A percentile compares a stretch with the other conserved stretches of the same genome.
Conservation (phyloP, 148 eudicot genomes). For the Rhododendron simsii region DNA sequence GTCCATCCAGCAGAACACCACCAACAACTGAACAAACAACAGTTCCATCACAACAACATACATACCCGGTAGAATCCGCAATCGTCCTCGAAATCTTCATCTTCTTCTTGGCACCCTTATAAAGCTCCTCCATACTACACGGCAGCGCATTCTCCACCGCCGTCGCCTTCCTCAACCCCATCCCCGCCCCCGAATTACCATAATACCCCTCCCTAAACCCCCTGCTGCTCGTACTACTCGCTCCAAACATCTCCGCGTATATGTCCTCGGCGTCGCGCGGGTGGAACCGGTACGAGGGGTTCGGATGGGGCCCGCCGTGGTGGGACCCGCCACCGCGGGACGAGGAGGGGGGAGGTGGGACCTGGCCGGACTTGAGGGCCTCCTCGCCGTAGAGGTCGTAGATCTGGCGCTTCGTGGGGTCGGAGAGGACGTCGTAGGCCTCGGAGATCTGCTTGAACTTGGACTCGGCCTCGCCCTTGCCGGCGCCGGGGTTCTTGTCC, state of each 20-base stretch:
- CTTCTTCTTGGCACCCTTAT: constrained; percentile 75
- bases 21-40: background rate
- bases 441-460: constrained; percentile 92
- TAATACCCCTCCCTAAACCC: constrained; percentile 30
- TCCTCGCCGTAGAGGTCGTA: constrained; percentile 91
- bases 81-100: constrained; percentile 85
- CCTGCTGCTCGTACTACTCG: constrained; percentile 22
- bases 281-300: constrained; percentile 59
- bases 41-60: background rate
- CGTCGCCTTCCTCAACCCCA: constrained; percentile 47
- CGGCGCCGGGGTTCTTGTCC: constrained; percentile 52
- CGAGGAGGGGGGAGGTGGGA: constrained; percentile 61
- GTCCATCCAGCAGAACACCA: background rate
- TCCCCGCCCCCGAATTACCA: background rate
- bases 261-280: constrained; percentile 90
- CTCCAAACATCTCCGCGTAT: constrained; percentile 70
- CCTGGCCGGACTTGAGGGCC: constrained; percentile 70
- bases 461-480: constrained; percentile 58
- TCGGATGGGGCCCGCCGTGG: constrained; percentile 26
- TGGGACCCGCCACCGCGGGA: constrained; percentile 20
- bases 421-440: constrained; percentile 82
- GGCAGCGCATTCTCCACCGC: constrained; percentile 67
- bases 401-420: constrained; percentile 89
- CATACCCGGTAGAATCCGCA: constrained; percentile 59
- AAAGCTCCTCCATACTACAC: constrained; percentile 86